These are phyloP conservation scores for Meira nashicola DNA, from an alignment of 1,284 basidiomycete species.

Conservation along the genomic window DNA sequence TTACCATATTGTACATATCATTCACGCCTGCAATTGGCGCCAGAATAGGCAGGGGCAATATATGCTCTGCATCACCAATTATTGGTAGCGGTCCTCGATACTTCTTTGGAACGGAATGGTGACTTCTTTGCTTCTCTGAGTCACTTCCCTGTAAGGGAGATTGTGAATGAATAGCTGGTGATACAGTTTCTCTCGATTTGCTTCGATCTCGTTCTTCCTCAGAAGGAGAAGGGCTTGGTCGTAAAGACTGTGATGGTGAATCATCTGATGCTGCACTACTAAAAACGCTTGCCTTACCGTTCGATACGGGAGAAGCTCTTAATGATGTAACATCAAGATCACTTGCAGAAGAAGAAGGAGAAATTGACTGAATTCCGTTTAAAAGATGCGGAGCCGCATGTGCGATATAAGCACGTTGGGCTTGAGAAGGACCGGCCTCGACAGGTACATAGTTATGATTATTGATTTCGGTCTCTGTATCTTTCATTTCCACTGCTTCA, in stretches of 20 bases:
- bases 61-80: slow-evolving; percentile 34
- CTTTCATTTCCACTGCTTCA: too few relatives aligned
- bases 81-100: slow-evolving; percentile 39
- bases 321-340: too few relatives aligned
- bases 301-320: slow-evolving; percentile 1
- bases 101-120: slow-evolving; percentile 23
- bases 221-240: slow-evolving; percentile 8
- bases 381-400: slow-evolving; percentile 37
- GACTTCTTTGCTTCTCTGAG: slow-evolving; percentile 14
- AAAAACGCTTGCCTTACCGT: neutral
- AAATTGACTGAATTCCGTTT: slow-evolving; percentile 10
- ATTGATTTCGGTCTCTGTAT: too few relatives aligned
- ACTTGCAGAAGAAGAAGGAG: slow-evolving; percentile 1
- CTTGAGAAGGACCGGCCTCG: neutral
- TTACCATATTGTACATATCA: slow-evolving; percentile 26
- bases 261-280: slow-evolving; percentile 1
- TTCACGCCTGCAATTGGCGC: slow-evolving; percentile 18
- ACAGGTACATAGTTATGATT: neutral
- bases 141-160: neutral
- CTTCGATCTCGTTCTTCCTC: slow-evolving; percentile 7
- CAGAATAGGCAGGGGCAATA: slow-evolving; percentile 32
- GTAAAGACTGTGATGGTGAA: slow-evolving; percentile 13
- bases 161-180: too few relatives aligned
- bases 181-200: neutral
- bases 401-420: slow-evolving; percentile 30